phyloP scores from a whole-genome alignment of 345 rosid species.

The Triadica sebifera region DNA sequence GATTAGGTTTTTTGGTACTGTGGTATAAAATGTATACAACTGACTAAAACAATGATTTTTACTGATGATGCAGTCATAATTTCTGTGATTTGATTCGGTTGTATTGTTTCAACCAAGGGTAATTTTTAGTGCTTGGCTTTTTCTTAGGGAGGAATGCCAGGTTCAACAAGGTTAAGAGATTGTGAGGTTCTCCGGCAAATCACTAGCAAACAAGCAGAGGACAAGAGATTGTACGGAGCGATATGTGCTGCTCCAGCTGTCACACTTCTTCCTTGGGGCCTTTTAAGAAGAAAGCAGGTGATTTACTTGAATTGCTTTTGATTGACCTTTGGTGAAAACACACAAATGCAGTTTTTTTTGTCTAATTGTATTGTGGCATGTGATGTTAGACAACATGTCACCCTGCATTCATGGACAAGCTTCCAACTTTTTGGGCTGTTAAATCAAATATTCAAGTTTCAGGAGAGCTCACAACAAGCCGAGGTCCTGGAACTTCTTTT shows the following conservation, averaged over 20 bases:
- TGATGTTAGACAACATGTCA: constrained; percentile 83
- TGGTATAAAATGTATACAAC: not conserved
- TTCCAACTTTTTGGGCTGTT: constrained; percentile 92
- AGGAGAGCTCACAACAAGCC: constrained; percentile 89
- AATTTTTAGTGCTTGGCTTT: constrained; percentile 8
- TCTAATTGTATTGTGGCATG: constrained; percentile 50
- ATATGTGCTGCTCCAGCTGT: constrained; percentile 93
- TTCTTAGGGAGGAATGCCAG: constrained; percentile 98
- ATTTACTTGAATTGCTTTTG: not conserved
- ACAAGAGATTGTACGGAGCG: constrained; percentile 74
- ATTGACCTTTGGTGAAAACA: constrained; percentile 6
- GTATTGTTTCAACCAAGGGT: not conserved
- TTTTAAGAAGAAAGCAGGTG: constrained; percentile 72
- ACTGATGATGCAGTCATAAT: not conserved
- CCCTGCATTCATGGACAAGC: constrained; percentile 79
- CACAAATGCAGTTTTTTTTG: constrained; percentile 22
- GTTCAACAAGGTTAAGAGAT: constrained; percentile 83
- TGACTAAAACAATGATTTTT: not conserved
- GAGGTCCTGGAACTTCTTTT: constrained; percentile 91
- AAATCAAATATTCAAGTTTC: constrained; percentile 81
- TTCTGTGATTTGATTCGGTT: not conserved
- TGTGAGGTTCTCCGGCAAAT: constrained; percentile 60
- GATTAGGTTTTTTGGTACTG: not conserved
- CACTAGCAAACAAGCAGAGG: constrained; percentile 72
- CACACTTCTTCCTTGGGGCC: constrained; percentile 97